Base-by-base conservation (phyloP, 1,284 basidiomycete species). In the Blastosporella zonata region DNA sequence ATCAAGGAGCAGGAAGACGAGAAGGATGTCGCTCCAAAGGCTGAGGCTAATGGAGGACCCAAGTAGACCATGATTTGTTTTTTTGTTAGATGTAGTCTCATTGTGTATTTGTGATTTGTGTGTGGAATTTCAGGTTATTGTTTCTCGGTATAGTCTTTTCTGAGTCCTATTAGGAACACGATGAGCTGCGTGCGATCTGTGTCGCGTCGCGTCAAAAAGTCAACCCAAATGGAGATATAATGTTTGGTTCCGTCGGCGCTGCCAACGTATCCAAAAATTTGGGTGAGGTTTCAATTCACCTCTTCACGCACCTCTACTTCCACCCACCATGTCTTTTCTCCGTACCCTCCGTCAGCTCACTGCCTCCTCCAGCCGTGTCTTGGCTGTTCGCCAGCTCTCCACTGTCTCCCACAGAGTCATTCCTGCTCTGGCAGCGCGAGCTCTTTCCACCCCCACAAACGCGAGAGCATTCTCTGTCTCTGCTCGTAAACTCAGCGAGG, bases 381-480 rank as follows among this genome's bases (percentile, higher is more conserved):
- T 62, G n/a, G 53, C 58, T 10, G 44, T 54, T 31, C 65, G 60
- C 17, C 47, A 58, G 15, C 44, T 57, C 15, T 54, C 57, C n/a
- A 49, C 56, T n/a, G 47, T 50, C 25, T 41, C 61, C 18, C 50
- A 44, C 21, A 44, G 43, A 44, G 25, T 48, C 48, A 40, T 57
- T 33, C 37, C 50, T 39, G 43, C 44, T 38, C 55, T 56, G 39
- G 44, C 50, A 38, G 41, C 55, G 46, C 43, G 53, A 40, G 33
- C 47, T 37, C 46, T 50, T 17, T 47, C 55, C 25, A 25, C 46
- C 33, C 51, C 57, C 27, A 44, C 53, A 17, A 53, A 53, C 40
- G 51, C 54, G 34, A 70, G 84, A 43, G 66, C 78, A 28, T 87
- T 87, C 66, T 81, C 82, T 1, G 74, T 70, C 28, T 81, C 82